Base-by-base conservation (phyloP, 495 filamentous ascomycete species). In the Diplogelasinospora grovesii region DNA sequence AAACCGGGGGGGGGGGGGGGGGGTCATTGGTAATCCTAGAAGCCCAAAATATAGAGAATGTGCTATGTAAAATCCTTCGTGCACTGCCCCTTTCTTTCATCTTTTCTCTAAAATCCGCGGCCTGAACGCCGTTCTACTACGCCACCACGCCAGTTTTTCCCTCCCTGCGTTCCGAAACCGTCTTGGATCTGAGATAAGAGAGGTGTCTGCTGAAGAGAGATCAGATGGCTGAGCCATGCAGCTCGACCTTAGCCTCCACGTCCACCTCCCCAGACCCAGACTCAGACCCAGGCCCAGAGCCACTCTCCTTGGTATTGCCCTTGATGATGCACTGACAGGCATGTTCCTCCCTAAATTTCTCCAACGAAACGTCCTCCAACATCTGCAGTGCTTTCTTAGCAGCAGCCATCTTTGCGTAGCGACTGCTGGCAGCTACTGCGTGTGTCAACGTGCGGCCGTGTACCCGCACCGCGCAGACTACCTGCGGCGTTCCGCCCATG, bases 401-500 rank as follows among this genome's bases (percentile, higher is more conserved):
- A 3, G 82, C 88, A 27, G 72, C 78, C 11, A 86, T 57, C 57
- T 86, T 89, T 0, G 85, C 87, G 63, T 83, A 78, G 37, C 82
- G 71, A 1, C 73, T 70, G 35, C 78, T 86, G 6, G 66, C 71
- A 0, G 78, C 77, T 25, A 68, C 65, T 0, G 73, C 79, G 38
- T 83, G 69, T 0, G 78, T 79, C 23, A 87, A 54, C 34, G 86
- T 69, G 27, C 74, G 49, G 28, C 77, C 73, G 52, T 98, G 92
- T 5, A 97, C 73, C 53, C 90, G 68, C 14, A 96, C 71, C 3
- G 77, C 86, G 2, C 85, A 83, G 3, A 89, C 65, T 10, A 88
- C 66, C 37, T 67, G 59, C 4, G 61, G 56, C 10, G 15, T 13
- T 15, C 31, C 26, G 14, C 58, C 41, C 11, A 63, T 51, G n/a